Base-by-base conservation (phyloP, 108 stramenopile genomes). In the Skeletonema menzelii region DNA sequence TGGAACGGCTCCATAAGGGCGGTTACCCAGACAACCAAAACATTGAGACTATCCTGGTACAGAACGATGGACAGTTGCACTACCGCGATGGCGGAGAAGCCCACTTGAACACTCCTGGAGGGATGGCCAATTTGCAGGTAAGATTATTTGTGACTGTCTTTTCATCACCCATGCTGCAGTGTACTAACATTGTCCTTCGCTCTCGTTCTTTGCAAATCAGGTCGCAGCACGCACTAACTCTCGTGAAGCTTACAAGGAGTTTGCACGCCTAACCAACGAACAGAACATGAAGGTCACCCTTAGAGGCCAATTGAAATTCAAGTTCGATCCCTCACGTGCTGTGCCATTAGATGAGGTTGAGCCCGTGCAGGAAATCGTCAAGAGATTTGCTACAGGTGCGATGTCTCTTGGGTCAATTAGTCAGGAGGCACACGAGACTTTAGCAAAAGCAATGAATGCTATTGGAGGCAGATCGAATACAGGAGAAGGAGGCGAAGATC, bases 31-130 rank as follows among this genome's bases (percentile, higher is more conserved):
- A 72, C 19, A 79, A 80, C 17, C 70, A 76, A 12, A 79, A 82
- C 66, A 74, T 56, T 24, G 81, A 87, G 27, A 79, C 79, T 8
- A 88, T 90, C 55, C 69, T 97, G 64, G 91, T 98, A 3, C 88
- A 87, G 46, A 98, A 95, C 82, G 95, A 91, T 80, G 98, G 98
- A 27, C 96, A 97, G 82, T 92, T 96, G 79, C 97, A 97, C 76
- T 97, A 92, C 75, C 93, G 97, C 61, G 87, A 95, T 73, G 95
- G 95, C 35, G 97, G 96, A n/a, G 98, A 99, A 85, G 94, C 92
- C 12, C 98, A 99, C 84, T 85, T 97, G 77, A 97, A 97, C 86
- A 97, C 92, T 70, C 98, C 98, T 20, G 77, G 75, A 53, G 86
- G 85, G 60, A 97, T 99, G 97, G 93, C 92, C 27, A 90, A 95